These are phyloP conservation scores for Eustoma russellianum DNA, from an alignment of 257 asterid species.

Conservation along the genomic window DNA sequence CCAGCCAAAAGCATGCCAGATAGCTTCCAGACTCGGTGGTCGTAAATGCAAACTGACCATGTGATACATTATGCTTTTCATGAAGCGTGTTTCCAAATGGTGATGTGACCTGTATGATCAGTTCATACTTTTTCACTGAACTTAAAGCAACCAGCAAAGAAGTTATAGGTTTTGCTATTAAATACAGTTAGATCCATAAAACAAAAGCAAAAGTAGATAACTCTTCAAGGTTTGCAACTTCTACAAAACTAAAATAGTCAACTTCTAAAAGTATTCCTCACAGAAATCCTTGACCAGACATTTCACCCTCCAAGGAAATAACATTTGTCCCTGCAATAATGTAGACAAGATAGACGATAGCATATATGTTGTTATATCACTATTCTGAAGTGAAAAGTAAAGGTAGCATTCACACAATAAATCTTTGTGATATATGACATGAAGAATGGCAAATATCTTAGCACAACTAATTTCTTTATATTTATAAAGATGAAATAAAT, in stretches of 20 bases:
- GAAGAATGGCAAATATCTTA: too few species aligned
- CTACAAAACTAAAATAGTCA: background rate
- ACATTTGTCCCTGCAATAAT: too few species aligned
- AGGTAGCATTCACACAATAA: too few species aligned
- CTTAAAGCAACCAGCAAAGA: background rate
- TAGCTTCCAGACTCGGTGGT: constrained; percentile 71
- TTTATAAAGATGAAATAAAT: too few species aligned
- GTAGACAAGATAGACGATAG: too few species aligned
- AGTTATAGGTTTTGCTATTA: too few species aligned
- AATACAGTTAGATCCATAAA: background rate
- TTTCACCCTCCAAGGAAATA: background rate
- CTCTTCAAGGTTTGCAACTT: background rate
- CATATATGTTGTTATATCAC: too few species aligned
- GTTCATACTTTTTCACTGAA: background rate
- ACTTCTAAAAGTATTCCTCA: background rate
- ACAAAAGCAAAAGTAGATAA: background rate
- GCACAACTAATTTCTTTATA: too few species aligned
- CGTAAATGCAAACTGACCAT: constrained; percentile 84
- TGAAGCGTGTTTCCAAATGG: constrained; percentile 71
- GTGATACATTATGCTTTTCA: constrained; percentile 57
- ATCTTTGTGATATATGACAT: too few species aligned
- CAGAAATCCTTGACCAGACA: background rate
- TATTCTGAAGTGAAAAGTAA: too few species aligned
- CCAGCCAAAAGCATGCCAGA: constrained; percentile 76
- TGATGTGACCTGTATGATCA: constrained; percentile 49